Evolutionary conservation across 148 eudicot genomes (phyloP).

Genomic region (Rhododendron kiyosumense): DNA sequence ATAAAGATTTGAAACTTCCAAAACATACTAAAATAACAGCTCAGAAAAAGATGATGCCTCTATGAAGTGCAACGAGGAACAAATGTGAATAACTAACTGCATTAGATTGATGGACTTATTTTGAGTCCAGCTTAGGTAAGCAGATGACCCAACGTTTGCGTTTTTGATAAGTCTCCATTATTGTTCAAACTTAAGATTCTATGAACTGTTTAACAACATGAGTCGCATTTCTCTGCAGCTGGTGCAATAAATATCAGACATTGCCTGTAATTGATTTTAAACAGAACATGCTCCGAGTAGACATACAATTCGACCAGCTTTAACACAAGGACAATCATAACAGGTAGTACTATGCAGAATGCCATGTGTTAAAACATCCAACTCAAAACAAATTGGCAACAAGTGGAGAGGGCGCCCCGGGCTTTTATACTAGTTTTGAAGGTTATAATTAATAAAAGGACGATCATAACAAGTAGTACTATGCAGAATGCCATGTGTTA

Average conservation of each 20-base stretch:
- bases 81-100: background rate
- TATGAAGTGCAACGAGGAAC: background rate
- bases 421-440: background rate
- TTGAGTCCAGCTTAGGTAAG: background rate
- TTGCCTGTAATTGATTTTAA: background rate
- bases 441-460: background rate
- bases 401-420: background rate
- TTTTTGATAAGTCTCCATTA: background rate
- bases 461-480: background rate
- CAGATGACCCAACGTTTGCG: background rate
- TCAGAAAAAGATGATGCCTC: constrained; percentile 1
- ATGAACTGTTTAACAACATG: background rate
- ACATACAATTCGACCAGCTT: background rate
- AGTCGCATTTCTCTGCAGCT: background rate
- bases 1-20: background rate
- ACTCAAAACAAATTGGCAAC: background rate
- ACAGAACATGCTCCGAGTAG: background rate
- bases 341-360: background rate
- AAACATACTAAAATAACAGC: background rate
- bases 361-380: background rate
- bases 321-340: background rate
- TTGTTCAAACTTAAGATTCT: background rate
- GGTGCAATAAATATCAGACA: background rate
- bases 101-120: background rate
- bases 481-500: background rate